These are phyloP conservation scores for Thymus mandschuricus DNA, from an alignment of 257 asterid species.

Conservation along the genomic window DNA sequence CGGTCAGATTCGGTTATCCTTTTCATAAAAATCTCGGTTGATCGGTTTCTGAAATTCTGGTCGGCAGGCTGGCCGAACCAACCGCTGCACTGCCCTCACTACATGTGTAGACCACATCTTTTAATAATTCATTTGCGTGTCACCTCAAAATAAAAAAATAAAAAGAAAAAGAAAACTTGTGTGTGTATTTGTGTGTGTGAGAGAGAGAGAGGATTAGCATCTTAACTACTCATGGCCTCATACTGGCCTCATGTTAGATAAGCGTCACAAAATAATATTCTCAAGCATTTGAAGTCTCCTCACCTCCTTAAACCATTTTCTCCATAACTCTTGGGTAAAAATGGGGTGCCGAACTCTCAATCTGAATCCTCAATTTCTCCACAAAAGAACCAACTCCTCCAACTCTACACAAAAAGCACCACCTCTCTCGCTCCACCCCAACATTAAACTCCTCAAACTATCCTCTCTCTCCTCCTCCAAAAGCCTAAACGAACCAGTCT, in stretches of 20 bases:
- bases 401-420: conserved; percentile 27
- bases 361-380: conserved; percentile 41
- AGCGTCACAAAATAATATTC: not conserved
- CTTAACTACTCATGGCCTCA: not conserved
- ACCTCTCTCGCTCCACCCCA: conserved; percentile 31
- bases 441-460: conserved; percentile 12
- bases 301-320: too few relatives aligned
- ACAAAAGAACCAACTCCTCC: conserved; percentile 20
- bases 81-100: not conserved
- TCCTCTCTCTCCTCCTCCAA: conserved; percentile 30
- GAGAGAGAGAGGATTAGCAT: not conserved
- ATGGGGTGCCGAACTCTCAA: conserved; percentile 57
- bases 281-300: too few relatives aligned
- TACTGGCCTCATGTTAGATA: not conserved
- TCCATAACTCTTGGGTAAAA: not conserved
- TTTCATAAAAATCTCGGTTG: too few relatives aligned
- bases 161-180: too few relatives aligned
- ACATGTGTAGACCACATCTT: too few relatives aligned
- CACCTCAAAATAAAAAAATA: too few relatives aligned
- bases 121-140: not conserved
- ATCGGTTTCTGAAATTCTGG: too few relatives aligned
- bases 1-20: too few relatives aligned
- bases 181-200: not conserved
- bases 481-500: conserved; percentile 27
- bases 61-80: too few relatives aligned